phyloP scores from a whole-genome alignment of 2,329 filamentous ascomycete species.

The Cordyceps farinosa region DNA sequence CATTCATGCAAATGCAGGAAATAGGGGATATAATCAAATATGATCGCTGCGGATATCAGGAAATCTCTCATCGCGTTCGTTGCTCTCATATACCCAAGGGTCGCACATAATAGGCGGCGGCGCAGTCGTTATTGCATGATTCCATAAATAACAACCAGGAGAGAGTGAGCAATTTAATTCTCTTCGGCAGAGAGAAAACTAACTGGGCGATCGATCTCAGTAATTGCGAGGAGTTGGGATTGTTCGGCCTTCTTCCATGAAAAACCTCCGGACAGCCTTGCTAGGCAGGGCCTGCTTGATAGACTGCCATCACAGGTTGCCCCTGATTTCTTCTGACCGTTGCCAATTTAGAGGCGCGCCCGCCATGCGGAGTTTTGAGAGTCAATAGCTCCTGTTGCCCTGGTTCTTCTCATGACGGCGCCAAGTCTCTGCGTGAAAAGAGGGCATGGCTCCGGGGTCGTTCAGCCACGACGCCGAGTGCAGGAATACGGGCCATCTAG shows the following conservation, averaged over 20 bases:
- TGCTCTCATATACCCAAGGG: neutral
- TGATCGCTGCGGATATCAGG: constrained; percentile 13
- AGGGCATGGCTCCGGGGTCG: neutral
- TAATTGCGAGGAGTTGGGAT: neutral
- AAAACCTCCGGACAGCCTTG: neutral
- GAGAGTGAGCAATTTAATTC: neutral
- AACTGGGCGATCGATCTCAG: neutral
- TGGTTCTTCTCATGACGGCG: neutral
- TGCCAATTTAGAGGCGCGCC: neutral
- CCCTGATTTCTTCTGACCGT: neutral
- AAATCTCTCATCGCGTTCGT: constrained; percentile 7
- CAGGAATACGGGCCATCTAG: neutral
- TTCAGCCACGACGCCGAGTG: neutral
- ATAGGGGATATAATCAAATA: constrained; percentile 1
- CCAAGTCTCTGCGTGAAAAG: neutral
- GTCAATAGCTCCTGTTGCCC: neutral
- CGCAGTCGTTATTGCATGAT: neutral
- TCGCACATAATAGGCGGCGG: constrained; percentile 1
- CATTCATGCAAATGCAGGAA: neutral
- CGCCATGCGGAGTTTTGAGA: neutral
- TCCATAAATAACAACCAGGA: neutral
- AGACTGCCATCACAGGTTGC: neutral
- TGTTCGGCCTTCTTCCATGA: neutral
- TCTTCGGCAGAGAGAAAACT: neutral
- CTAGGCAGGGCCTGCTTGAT: neutral